These are phyloP conservation scores for Myxozyma vanderwaltii DNA, from an alignment of 805 yeast species.

Conservation along the genomic window DNA sequence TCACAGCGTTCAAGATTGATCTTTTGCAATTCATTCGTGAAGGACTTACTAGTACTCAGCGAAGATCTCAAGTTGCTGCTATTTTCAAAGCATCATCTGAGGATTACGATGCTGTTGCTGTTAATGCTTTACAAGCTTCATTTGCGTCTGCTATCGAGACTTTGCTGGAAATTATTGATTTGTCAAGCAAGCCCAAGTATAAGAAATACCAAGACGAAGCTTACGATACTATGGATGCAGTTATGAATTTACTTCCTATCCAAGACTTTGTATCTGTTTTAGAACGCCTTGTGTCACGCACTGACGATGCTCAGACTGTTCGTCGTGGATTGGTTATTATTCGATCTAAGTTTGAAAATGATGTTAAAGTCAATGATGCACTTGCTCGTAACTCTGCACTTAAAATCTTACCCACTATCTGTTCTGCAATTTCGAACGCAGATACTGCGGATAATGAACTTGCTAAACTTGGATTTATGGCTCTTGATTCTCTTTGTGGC, in stretches of 20 bases:
- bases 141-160: constrained; percentile 36
- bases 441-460: constrained; percentile 47
- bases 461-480: constrained; percentile 69
- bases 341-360: constrained; percentile 27
- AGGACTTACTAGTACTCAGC: constrained; percentile 1
- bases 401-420: constrained; percentile 33
- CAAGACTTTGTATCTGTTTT: constrained; percentile 68
- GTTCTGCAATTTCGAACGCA: constrained; percentile 9
- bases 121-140: constrained; percentile 15
- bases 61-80: constrained; percentile 43
- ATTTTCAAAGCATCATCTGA: constrained; percentile 42
- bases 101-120: constrained; percentile 4
- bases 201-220: constrained; percentile 46
- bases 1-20: constrained; percentile 29
- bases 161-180: constrained; percentile 31
- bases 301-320: constrained; percentile 26
- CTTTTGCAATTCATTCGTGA: constrained; percentile 19
- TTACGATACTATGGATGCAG: constrained; percentile 60
- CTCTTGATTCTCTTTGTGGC: constrained; percentile 61
- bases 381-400: constrained; percentile 55
- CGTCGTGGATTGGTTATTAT: constrained; percentile 22
- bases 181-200: not conserved
- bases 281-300: constrained; percentile 43
- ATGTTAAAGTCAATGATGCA: constrained; percentile 22
- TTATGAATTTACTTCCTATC: constrained; percentile 74